phyloP scores from a whole-genome alignment of 176 grass and related monocot species.

The Pontederia paniculata region DNA sequence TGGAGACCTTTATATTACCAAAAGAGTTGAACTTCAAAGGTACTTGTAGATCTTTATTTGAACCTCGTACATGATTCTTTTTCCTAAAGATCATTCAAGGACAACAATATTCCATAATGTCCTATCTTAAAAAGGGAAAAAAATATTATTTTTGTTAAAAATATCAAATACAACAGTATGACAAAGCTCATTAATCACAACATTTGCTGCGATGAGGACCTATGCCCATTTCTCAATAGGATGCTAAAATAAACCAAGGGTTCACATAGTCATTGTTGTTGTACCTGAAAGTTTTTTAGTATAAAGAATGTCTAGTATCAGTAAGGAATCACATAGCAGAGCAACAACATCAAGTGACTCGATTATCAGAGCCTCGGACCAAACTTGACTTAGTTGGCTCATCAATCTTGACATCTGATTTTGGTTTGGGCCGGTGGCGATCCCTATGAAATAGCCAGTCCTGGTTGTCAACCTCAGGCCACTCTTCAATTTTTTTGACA shows the following conservation, averaged over 20 bases:
- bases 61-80: too few species aligned
- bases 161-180: too few species aligned
- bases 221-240: neutral
- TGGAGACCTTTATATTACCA: too few species aligned
- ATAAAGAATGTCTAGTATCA: neutral
- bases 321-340: constrained; percentile 5
- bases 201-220: neutral
- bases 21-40: too few species aligned
- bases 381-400: neutral
- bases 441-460: neutral
- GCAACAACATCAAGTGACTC: neutral
- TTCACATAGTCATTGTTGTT: neutral
- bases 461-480: neutral
- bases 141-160: too few species aligned
- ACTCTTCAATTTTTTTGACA: neutral
- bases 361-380: neutral
- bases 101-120: too few species aligned
- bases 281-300: neutral
- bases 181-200: too few species aligned
- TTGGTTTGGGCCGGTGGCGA: neutral
- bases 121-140: too few species aligned
- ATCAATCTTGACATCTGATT: neutral
- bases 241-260: neutral
- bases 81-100: too few species aligned
- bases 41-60: too few species aligned